Conservation (phyloP, 108 stramenopile genomes). For the Fragilariopsis cylindrus region DNA sequence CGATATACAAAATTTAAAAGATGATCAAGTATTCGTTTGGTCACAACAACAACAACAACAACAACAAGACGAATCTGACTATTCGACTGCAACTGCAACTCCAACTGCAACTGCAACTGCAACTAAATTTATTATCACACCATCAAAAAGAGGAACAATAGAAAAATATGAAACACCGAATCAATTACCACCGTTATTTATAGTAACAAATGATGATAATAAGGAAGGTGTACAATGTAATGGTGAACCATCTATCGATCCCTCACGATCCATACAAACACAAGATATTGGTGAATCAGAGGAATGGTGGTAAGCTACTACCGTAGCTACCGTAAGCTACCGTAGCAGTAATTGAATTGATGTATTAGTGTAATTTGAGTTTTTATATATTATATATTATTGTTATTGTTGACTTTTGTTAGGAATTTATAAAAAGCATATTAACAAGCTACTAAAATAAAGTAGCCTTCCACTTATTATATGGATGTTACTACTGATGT, state of each 20-base stretch:
- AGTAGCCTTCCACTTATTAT: no score
- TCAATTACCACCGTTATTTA: slow-evolving; percentile 17
- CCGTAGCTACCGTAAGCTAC: no score
- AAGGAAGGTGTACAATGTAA: slow-evolving; percentile 18
- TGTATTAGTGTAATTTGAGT: no score
- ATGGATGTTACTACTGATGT: no score
- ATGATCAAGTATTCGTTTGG: slow-evolving; percentile 30
- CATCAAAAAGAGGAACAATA: slow-evolving; percentile 16
- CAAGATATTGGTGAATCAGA: slow-evolving; percentile 28
- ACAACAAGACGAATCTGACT: background rate
- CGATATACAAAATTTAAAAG: background rate
- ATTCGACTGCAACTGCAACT: background rate
- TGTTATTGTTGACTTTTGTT: no score
- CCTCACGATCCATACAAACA: slow-evolving; percentile 12
- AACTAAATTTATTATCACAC: slow-evolving; percentile 25
- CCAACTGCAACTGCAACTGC: background rate
- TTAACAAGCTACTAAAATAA: no score
- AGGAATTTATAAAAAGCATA: no score
- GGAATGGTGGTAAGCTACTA: slow-evolving; percentile 6
- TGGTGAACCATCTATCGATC: slow-evolving; percentile 34
- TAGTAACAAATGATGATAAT: background rate
- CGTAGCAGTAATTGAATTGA: no score
- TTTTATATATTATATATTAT: no score
- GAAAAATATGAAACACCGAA: slow-evolving; percentile 3
- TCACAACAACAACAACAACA: slow-evolving; percentile 6